Conservation (phyloP, 2,329 filamentous ascomycete genomes). For the Fusarium nodosum region DNA sequence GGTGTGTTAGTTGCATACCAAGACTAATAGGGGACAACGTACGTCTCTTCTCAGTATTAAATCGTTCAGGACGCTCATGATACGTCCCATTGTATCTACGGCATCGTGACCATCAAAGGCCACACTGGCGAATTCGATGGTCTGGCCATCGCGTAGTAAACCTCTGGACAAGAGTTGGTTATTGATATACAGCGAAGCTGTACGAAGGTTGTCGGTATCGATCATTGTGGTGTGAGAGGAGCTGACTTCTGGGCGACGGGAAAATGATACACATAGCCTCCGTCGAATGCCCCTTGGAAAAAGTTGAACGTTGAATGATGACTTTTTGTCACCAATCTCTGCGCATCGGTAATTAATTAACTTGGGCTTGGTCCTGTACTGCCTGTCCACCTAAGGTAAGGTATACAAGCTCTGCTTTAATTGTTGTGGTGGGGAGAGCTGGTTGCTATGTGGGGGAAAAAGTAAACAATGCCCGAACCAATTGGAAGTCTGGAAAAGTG, state of each 20-base stretch:
- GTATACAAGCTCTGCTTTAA: slow-evolving; percentile 39
- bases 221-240: slow-evolving; percentile 61
- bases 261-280: slow-evolving; percentile 43
- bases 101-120: slow-evolving; percentile 67
- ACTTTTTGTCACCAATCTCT: slow-evolving; percentile 31
- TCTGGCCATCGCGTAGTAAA: slow-evolving; percentile 75
- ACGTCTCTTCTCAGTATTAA: slow-evolving; percentile 91
- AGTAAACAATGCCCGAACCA: slow-evolving; percentile 55
- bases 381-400: slow-evolving; percentile 27
- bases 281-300: slow-evolving; percentile 18
- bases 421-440: slow-evolving; percentile 49
- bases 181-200: slow-evolving; percentile 79
- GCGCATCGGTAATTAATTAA: slow-evolving; percentile 20
- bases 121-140: slow-evolving; percentile 85
- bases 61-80: slow-evolving; percentile 96
- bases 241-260: slow-evolving; percentile 5
- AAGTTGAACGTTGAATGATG: slow-evolving; percentile 21
- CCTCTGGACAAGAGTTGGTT: slow-evolving; percentile 77
- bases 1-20: slow-evolving; percentile 30
- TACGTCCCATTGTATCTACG: slow-evolving; percentile 78
- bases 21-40: slow-evolving; percentile 41
- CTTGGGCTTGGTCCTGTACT: slow-evolving; percentile 22
- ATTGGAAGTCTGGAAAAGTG: slow-evolving; percentile 47
- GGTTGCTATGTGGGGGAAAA: slow-evolving; percentile 56
- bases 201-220: slow-evolving; percentile 72